Percentiles rank a stretch among this genome's conserved stretches.
Evolutionary conservation across 352 stramenopile species (phyloP).

Genomic region (Phytophthora boehmeriae): DNA sequence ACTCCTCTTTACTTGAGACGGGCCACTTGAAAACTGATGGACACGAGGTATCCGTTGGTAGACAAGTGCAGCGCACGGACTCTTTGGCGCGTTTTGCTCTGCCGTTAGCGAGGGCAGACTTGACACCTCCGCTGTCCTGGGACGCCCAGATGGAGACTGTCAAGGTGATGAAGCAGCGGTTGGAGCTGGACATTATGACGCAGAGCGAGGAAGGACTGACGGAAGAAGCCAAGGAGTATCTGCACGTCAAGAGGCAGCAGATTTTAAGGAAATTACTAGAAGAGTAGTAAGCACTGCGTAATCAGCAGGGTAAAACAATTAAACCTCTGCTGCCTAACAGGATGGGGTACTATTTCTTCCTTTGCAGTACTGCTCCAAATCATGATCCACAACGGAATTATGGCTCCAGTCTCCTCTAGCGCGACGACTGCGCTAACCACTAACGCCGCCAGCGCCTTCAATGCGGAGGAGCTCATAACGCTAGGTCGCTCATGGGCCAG

Average conservation of each 20-base stretch:
- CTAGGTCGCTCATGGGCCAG: constrained; percentile 8
- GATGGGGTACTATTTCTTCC: too few species aligned
- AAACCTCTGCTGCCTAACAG: too few species aligned
- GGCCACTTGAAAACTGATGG: too few species aligned
- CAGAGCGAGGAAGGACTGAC: constrained; percentile 7
- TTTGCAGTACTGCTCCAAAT: too few species aligned
- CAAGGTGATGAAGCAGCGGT: constrained; percentile 13
- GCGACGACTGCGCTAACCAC: not conserved
- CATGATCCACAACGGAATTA: too few species aligned
- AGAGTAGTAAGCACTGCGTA: not conserved
- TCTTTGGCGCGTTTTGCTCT: too few species aligned
- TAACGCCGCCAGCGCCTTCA: not conserved
- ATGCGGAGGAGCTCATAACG: not conserved
- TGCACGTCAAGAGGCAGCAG: constrained; percentile 4
- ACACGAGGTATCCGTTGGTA: too few species aligned
- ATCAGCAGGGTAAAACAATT: too few species aligned
- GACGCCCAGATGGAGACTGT: not conserved
- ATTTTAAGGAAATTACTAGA: constrained; percentile 9
- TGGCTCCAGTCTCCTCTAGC: not conserved
- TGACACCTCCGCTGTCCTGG: not conserved
- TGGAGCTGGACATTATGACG: constrained; percentile 19
- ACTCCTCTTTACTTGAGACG: too few species aligned
- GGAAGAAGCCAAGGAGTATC: constrained; percentile 7
- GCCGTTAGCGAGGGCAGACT: too few species aligned
- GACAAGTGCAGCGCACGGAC: too few species aligned